phyloP scores from a whole-genome alignment of 208 protist species.

The Lotmaria passim region DNA sequence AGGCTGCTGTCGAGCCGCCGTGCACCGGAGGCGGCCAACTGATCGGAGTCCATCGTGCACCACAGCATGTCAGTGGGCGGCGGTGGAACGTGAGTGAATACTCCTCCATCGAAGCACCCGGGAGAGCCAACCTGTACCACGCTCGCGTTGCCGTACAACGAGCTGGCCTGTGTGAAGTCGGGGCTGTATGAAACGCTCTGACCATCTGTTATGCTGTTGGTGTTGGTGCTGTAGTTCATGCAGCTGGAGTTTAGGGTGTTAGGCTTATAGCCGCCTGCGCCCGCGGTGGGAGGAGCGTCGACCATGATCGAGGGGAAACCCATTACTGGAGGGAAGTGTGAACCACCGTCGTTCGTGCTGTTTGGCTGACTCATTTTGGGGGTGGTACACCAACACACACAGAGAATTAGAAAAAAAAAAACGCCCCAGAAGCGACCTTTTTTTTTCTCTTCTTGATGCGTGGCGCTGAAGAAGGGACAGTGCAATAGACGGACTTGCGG shows the following conservation, averaged over 20 bases:
- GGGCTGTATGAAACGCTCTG: conserved; percentile 22
- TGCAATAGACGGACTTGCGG: too few relatives aligned
- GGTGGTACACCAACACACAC: not conserved
- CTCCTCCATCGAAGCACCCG: conserved; percentile 1
- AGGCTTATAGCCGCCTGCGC: not conserved
- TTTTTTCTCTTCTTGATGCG: not conserved
- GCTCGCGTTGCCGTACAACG: not conserved
- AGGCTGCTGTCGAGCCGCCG: conserved; percentile 18
- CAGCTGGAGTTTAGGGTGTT: conserved; percentile 14
- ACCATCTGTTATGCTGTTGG: conserved; percentile 13
- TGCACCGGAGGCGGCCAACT: not conserved
- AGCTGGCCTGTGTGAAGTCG: not conserved
- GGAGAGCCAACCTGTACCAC: conserved; percentile 1
- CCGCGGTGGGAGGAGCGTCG: not conserved
- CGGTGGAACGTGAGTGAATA: conserved; percentile 16
- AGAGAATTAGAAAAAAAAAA: not conserved
- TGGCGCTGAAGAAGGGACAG: too few relatives aligned
- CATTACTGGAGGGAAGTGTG: not conserved
- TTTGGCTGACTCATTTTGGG: not conserved
- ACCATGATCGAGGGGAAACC: conserved; percentile 13
- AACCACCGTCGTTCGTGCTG: conserved; percentile 8
- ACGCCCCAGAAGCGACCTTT: not conserved
- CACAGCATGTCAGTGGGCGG: conserved; percentile 15
- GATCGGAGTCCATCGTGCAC: conserved; percentile 8
- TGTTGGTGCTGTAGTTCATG: conserved; percentile 24